These are phyloP conservation scores for Epichloe gansuensis DNA, from an alignment of 2,329 filamentous ascomycete species.

Conservation along the genomic window DNA sequence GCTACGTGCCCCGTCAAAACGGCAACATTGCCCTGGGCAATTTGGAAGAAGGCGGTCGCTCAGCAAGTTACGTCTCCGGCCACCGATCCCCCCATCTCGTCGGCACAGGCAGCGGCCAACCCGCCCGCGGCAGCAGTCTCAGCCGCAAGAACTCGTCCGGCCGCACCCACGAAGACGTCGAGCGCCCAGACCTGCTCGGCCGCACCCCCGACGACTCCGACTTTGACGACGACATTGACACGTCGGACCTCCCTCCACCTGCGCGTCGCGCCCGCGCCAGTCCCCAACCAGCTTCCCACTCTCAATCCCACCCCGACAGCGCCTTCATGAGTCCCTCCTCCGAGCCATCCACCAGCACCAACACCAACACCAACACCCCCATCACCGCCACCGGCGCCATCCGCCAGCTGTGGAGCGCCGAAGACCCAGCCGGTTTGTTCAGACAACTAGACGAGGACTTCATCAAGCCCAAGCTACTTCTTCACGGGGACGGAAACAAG, in stretches of 20 bases:
- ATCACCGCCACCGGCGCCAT: slow-evolving; percentile 67
- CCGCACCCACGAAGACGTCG: slow-evolving; percentile 31
- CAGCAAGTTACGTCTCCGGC: slow-evolving; percentile 40
- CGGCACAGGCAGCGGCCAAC: slow-evolving; percentile 24
- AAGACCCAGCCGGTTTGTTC: slow-evolving; percentile 84
- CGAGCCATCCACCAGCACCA: slow-evolving; percentile 18
- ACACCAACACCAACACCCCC: slow-evolving; percentile 18
- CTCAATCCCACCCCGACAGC: slow-evolving; percentile 10
- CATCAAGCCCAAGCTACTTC: slow-evolving; percentile 79
- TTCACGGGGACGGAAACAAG: slow-evolving; percentile 48
- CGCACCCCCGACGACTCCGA: slow-evolving; percentile 42
- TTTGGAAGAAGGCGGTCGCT: slow-evolving; percentile 27
- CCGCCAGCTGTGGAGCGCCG: slow-evolving; percentile 66
- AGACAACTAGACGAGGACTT: slow-evolving; percentile 89
- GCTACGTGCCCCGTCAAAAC: slow-evolving; percentile 58
- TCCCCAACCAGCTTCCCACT: slow-evolving; percentile 13
- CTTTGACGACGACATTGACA: slow-evolving; percentile 51
- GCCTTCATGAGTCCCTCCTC: slow-evolving; percentile 18
- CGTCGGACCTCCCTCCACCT: slow-evolving; percentile 51
- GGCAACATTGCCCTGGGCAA: slow-evolving; percentile 46
- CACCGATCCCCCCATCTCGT: slow-evolving; percentile 34
- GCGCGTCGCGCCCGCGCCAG: slow-evolving; percentile 28
- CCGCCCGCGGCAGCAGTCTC: slow-evolving; percentile 35
- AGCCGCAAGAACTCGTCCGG: slow-evolving; percentile 38
- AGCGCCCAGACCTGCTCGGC: slow-evolving; percentile 44